These are phyloP conservation scores for Saposhnikovia divaricata DNA, from an alignment of 129 eudicot species.

Conservation along the genomic window DNA sequence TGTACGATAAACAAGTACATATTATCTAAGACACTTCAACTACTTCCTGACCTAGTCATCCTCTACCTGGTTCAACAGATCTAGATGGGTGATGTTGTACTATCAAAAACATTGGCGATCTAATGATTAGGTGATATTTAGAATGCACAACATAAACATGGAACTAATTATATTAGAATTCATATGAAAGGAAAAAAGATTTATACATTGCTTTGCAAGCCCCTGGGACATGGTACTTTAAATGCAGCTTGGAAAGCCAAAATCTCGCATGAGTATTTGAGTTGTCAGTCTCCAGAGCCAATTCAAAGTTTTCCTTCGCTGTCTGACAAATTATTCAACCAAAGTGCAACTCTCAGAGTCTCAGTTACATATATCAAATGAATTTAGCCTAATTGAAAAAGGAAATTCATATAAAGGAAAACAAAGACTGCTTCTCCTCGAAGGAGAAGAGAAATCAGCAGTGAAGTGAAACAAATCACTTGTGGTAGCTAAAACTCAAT, in stretches of 20 bases:
- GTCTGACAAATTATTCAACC: constrained; percentile 24
- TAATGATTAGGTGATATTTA: not conserved
- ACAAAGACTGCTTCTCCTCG: too few species aligned
- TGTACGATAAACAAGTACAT: not conserved
- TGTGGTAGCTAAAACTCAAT: not conserved
- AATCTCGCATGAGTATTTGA: constrained; percentile 78
- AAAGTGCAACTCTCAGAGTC: not conserved
- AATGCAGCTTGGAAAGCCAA: constrained; percentile 77
- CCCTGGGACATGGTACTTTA: constrained; percentile 82
- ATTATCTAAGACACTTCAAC: not conserved
- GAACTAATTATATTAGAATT: not conserved
- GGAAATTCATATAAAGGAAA: too few species aligned
- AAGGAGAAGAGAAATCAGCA: not conserved
- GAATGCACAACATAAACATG: not conserved
- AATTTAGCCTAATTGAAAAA: not conserved
- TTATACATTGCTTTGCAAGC: constrained; percentile 82
- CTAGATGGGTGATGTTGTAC: not conserved
- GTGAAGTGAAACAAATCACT: not conserved
- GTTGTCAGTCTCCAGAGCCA: constrained; percentile 83
- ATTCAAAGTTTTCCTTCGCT: constrained; percentile 83
- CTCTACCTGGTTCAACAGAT: not conserved
- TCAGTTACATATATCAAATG: not conserved
- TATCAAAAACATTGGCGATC: not conserved
- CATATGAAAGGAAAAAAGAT: not conserved
- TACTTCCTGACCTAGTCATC: not conserved